Evolutionary conservation across 345 rosid genomes (phyloP).

Genomic region (Schrenkiella parvula): DNA sequence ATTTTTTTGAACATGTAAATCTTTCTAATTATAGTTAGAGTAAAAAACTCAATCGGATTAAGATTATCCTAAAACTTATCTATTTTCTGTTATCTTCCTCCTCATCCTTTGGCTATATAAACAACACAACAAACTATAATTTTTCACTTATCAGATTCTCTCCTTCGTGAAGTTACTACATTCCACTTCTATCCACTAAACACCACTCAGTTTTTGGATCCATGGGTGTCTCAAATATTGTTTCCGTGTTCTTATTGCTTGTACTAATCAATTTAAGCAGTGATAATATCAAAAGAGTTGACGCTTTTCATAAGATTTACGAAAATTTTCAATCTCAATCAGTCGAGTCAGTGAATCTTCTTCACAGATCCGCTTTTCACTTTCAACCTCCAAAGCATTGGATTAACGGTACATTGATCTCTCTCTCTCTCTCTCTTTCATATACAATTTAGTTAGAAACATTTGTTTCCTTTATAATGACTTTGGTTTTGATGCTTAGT

Average conservation of each 20-base stretch:
- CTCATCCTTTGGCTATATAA: conserved; percentile 15
- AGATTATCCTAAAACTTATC: conserved; percentile 12
- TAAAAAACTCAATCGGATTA: conserved; percentile 17
- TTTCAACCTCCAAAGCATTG: conserved; percentile 84
- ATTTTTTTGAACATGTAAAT: no score
- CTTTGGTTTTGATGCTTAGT: not conserved
- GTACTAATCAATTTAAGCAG: conserved; percentile 13
- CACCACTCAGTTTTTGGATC: not conserved
- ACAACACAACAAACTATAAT: not conserved
- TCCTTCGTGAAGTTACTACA: not conserved
- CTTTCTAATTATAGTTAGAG: conserved; percentile 6
- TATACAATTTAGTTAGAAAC: not conserved
- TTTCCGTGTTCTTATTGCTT: conserved; percentile 7
- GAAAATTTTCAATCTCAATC: conserved; percentile 40
- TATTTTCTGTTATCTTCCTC: not conserved
- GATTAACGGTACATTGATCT: conserved; percentile 75
- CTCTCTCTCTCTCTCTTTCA: not conserved
- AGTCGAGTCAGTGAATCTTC: conserved; percentile 28
- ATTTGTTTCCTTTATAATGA: not conserved
- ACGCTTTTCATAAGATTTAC: conserved; percentile 45
- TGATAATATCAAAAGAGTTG: conserved; percentile 31
- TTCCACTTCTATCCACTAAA: not conserved
- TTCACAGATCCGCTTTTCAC: conserved; percentile 64
- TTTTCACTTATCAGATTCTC: conserved; percentile 7
- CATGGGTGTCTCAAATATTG: conserved; percentile 11